These are phyloP conservation scores for Tagetes patula DNA, from an alignment of 129 eudicot genomes.

Conservation along the genomic window DNA sequence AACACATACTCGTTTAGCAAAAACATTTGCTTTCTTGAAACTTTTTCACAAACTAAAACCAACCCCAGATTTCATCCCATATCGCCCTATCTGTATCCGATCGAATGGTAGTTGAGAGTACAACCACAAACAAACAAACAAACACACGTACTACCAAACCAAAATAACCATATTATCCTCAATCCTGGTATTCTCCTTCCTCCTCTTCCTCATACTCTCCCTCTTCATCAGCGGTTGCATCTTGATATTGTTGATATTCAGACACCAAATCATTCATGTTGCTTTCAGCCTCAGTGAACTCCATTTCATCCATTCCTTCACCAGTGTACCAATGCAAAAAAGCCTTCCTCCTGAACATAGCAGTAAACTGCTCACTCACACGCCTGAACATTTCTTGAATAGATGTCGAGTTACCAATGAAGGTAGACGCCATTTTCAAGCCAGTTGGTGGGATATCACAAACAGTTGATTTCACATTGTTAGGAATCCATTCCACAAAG, in stretches of 20 bases:
- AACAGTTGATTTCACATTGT: constrained; percentile 59
- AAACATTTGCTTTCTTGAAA: constrained; percentile 29
- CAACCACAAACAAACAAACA: constrained; percentile 33
- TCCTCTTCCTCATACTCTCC: constrained; percentile 53
- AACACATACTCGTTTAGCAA: constrained; percentile 34
- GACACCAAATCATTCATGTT: constrained; percentile 64
- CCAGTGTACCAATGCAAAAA: constrained; percentile 70
- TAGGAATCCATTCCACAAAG: constrained; percentile 63
- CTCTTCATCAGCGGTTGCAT: constrained; percentile 57
- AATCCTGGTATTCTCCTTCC: constrained; percentile 26
- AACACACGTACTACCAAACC: constrained; percentile 12
- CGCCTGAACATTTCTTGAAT: constrained; percentile 64
- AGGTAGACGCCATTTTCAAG: constrained; percentile 55
- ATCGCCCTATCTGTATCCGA: not conserved
- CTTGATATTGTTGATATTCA: constrained; percentile 64
- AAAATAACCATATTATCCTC: constrained; percentile 2
- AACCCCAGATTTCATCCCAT: constrained; percentile 4
- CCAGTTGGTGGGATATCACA: constrained; percentile 66
- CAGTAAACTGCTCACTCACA: constrained; percentile 60
- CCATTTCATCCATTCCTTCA: constrained; percentile 67
- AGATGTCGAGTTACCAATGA: constrained; percentile 56
- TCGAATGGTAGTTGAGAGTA: constrained; percentile 45
- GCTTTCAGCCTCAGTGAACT: constrained; percentile 59
- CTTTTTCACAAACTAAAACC: constrained; percentile 24
- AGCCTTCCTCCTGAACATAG: constrained; percentile 67